A percentile compares a stretch with the other conserved stretches of the same genome.
Conservation (phyloP, 352 stramenopile genomes). For the Pythium rishiriense region DNA sequence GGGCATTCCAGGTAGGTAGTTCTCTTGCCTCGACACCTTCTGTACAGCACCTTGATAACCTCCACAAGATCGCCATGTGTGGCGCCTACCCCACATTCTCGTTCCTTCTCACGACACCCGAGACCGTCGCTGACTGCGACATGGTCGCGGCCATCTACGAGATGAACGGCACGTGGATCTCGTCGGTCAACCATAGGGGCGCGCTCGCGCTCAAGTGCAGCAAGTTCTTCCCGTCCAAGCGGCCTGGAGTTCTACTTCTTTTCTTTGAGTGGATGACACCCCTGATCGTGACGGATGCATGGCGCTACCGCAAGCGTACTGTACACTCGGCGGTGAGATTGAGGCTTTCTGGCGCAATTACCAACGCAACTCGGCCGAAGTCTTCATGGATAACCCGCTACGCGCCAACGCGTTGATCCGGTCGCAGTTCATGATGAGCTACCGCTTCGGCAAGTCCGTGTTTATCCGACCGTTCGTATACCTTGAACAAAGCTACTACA, state of each 20-base stretch:
- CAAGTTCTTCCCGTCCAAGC: slow-evolving; percentile 20
- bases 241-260: slow-evolving; percentile 20
- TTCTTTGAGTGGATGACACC: slow-evolving; percentile 6
- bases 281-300: slow-evolving; percentile 13
- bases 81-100: slow-evolving; percentile 24
- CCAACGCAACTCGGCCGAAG: slow-evolving; percentile 31
- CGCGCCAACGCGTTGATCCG: slow-evolving; percentile 29
- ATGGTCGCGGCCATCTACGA: slow-evolving; percentile 20
- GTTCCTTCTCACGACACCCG: slow-evolving; percentile 20
- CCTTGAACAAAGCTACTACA: slow-evolving; percentile 33
- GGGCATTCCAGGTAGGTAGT: too few relatives aligned
- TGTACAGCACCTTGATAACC: slow-evolving; percentile 28
- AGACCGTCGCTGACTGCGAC: slow-evolving; percentile 26
- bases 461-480: slow-evolving; percentile 33
- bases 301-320: slow-evolving; percentile 8
- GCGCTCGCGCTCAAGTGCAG: slow-evolving; percentile 26
- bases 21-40: too few relatives aligned
- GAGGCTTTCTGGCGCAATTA: slow-evolving; percentile 27
- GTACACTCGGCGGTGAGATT: slow-evolving; percentile 19
- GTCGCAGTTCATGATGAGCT: slow-evolving; percentile 26
- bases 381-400: slow-evolving; percentile 29
- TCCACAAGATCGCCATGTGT: slow-evolving; percentile 33
- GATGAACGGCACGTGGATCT: slow-evolving; percentile 17
- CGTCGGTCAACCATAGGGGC: slow-evolving; percentile 26
- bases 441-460: slow-evolving; percentile 28